Conservation (phyloP, 805 yeast genomes). For the Yamadazyma tumulicola region DNA sequence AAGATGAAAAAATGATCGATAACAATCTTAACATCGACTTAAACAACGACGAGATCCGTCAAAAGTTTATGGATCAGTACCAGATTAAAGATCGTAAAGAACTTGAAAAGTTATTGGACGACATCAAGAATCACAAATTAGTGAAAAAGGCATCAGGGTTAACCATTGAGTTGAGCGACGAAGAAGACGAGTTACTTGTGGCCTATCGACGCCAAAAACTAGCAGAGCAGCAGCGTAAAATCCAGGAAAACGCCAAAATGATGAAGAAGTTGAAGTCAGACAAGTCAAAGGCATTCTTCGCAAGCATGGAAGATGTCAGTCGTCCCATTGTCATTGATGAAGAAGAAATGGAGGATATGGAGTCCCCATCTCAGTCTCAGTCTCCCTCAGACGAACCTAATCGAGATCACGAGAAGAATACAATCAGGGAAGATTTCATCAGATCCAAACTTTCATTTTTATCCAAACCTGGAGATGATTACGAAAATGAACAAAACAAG, state of each 20-base stretch:
- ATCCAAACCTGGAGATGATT: constrained; percentile 29
- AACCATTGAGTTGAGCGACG: constrained; percentile 68
- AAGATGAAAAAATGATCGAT: constrained; percentile 75
- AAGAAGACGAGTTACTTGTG: constrained; percentile 59
- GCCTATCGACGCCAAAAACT: constrained; percentile 43
- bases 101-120: constrained; percentile 65
- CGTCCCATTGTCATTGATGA: constrained; percentile 16
- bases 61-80: constrained; percentile 56
- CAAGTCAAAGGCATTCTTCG: constrained; percentile 64
- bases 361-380: constrained; percentile 12
- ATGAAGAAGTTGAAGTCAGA: constrained; percentile 47
- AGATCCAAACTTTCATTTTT: constrained; percentile 55
- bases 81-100: constrained; percentile 59
- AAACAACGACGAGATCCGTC: constrained; percentile 56
- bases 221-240: constrained; percentile 46
- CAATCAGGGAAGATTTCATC: constrained; percentile 53
- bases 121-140: constrained; percentile 68
- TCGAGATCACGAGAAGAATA: constrained; percentile 16
- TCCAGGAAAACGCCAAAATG: constrained; percentile 44
- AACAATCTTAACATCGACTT: constrained; percentile 57
- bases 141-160: constrained; percentile 51
- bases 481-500: constrained; percentile 25
- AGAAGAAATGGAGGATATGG: constrained; percentile 14
- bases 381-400: background rate
- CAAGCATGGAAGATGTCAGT: constrained; percentile 23